phyloP scores from a whole-genome alignment of 2,329 filamentous ascomycete genomes.

The Cladosporium sp. region DNA sequence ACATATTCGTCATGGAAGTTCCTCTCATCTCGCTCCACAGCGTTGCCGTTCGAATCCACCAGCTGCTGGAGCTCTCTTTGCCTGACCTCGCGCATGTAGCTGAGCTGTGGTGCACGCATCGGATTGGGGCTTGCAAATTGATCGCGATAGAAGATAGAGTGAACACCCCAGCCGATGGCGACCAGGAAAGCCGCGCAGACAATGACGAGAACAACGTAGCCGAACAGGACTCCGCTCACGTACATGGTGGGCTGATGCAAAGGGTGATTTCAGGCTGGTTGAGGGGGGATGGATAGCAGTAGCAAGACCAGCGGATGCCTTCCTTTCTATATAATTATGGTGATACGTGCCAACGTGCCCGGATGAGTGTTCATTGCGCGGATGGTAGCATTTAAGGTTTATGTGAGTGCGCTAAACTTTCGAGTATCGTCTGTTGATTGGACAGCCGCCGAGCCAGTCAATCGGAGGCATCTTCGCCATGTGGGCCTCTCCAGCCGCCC shows the following conservation, averaged over 20 bases:
- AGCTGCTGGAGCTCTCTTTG: neutral
- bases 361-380: neutral
- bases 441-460: neutral
- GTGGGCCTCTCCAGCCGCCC: too few species aligned
- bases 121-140: neutral
- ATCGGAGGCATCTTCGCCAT: neutral
- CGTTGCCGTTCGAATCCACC: neutral
- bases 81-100: neutral
- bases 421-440: neutral
- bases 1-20: slow-evolving; percentile 8
- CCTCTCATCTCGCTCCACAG: neutral
- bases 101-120: neutral
- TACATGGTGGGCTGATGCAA: neutral
- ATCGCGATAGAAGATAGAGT: neutral
- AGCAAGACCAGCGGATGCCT: too few species aligned
- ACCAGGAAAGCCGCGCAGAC: neutral
- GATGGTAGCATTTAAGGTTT: neutral
- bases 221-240: neutral
- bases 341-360: too few species aligned
- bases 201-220: neutral
- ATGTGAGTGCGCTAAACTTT: neutral
- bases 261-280: neutral
- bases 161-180: neutral
- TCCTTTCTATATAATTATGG: neutral
- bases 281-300: neutral